These are phyloP conservation scores for Sporothrix dimorphospora DNA, from an alignment of 2,329 filamentous ascomycete species.

Conservation along the genomic window DNA sequence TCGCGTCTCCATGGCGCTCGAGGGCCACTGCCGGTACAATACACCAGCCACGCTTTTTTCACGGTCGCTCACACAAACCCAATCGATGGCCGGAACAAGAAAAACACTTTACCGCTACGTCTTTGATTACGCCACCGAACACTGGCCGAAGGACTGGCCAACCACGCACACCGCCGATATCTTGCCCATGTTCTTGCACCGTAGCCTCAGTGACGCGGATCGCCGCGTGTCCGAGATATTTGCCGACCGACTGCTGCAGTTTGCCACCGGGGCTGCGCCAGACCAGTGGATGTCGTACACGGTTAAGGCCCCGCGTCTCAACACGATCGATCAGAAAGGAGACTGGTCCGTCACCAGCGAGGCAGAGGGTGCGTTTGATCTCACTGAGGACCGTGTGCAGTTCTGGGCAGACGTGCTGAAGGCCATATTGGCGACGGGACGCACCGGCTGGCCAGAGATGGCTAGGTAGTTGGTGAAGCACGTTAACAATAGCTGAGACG, in stretches of 20 bases:
- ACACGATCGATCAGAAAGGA: background rate
- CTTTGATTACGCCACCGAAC: background rate
- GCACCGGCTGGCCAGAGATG: conserved; percentile 17
- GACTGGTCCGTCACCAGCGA: conserved; percentile 1
- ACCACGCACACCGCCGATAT: conserved; percentile 23
- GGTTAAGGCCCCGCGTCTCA: background rate
- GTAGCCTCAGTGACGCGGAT: background rate
- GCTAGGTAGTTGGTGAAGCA: background rate
- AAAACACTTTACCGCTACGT: conserved; percentile 21
- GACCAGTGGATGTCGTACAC: background rate
- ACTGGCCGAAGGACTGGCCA: conserved; percentile 21
- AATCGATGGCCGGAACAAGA: background rate
- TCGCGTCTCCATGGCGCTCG: conserved; percentile 15
- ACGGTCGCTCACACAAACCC: background rate
- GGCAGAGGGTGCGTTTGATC: background rate
- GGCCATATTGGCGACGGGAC: conserved; percentile 13
- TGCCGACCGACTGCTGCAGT: conserved; percentile 11
- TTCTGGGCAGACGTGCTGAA: conserved; percentile 21
- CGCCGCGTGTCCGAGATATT: conserved; percentile 1
- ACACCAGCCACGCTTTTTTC: conserved; percentile 12
- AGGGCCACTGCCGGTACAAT: conserved; percentile 26
- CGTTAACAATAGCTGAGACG: too few relatives aligned
- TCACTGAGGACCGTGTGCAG: background rate
- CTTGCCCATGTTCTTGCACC: conserved; percentile 20
- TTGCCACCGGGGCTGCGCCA: background rate